phyloP scores from a whole-genome alignment of 106 monocot genomes.

The Gastrodia elata region DNA sequence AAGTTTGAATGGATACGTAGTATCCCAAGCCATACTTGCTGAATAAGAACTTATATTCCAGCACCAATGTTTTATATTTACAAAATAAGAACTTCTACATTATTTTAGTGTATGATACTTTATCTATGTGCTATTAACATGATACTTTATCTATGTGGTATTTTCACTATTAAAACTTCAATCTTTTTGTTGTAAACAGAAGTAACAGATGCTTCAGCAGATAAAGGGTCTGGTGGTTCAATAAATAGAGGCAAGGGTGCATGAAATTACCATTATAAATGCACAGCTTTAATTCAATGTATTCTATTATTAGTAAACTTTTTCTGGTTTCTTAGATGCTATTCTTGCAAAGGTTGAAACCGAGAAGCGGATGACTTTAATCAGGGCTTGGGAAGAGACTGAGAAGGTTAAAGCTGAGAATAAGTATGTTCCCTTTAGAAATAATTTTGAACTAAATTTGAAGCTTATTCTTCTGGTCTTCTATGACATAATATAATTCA shows the following conservation, averaged over 20 bases:
- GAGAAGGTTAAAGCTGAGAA: conserved; percentile 63
- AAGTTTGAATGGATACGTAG: neutral
- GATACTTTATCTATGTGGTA: neutral
- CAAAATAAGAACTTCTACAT: neutral
- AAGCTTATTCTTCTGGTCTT: neutral
- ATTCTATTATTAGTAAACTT: neutral
- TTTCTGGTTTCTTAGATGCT: conserved; percentile 20
- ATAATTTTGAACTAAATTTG: neutral
- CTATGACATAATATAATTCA: neutral
- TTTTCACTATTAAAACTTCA: neutral
- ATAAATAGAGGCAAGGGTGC: conserved; percentile 35
- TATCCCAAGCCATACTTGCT: neutral
- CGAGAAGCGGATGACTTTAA: conserved; percentile 49
- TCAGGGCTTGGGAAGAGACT: conserved; percentile 59
- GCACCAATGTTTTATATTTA: neutral
- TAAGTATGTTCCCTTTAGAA: conserved; percentile 27
- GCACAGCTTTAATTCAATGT: neutral
- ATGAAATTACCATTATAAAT: neutral
- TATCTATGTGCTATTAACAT: neutral
- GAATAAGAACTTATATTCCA: neutral
- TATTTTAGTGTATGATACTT: neutral
- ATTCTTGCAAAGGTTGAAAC: conserved; percentile 45
- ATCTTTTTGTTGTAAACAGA: conserved; percentile 11
- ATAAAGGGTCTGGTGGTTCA: conserved; percentile 33
- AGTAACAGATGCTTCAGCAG: conserved; percentile 15